phyloP scores from a whole-genome alignment of 176 grass and related monocot species.

The Triticum timopheevii region DNA sequence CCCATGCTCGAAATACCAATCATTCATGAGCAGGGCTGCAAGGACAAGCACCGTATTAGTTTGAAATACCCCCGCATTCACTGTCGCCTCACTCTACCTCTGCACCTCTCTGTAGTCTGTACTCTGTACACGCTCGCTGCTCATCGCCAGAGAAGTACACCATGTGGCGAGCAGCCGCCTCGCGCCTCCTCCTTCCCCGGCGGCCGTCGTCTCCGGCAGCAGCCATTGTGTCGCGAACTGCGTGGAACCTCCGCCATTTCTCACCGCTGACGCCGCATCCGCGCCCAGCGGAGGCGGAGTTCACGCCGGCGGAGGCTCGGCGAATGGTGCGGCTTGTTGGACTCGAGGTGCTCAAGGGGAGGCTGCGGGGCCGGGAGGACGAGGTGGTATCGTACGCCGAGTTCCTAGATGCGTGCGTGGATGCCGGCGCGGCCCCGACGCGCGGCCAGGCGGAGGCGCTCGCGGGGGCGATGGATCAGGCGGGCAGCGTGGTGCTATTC shows the following conservation, averaged over 20 bases:
- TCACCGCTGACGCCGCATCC: accelerated
- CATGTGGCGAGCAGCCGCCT: background rate
- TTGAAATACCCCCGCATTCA: background rate
- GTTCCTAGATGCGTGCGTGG: slow-evolving; percentile 49
- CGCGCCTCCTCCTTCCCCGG: background rate
- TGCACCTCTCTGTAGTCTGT: no score
- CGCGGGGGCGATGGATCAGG: no score
- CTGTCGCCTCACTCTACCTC: background rate
- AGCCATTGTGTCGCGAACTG: accelerated
- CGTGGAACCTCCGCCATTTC: background rate
- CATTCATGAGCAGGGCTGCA: background rate
- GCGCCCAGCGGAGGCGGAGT: background rate
- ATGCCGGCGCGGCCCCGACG: slow-evolving; percentile 42
- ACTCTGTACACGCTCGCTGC: background rate
- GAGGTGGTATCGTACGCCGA: slow-evolving; percentile 39
- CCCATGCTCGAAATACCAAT: background rate
- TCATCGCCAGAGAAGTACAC: background rate
- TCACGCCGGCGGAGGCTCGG: slow-evolving; percentile 35
- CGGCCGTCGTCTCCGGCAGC: background rate
- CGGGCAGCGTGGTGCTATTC: slow-evolving; percentile 39
- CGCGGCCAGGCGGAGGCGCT: background rate
- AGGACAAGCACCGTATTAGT: background rate
- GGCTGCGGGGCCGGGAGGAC: slow-evolving; percentile 24
- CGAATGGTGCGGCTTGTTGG: slow-evolving; percentile 54
- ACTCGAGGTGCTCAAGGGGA: slow-evolving; percentile 52